Evolutionary conservation across 805 yeast genomes (phyloP).

Genomic region (Monosporozyma siamensis): DNA sequence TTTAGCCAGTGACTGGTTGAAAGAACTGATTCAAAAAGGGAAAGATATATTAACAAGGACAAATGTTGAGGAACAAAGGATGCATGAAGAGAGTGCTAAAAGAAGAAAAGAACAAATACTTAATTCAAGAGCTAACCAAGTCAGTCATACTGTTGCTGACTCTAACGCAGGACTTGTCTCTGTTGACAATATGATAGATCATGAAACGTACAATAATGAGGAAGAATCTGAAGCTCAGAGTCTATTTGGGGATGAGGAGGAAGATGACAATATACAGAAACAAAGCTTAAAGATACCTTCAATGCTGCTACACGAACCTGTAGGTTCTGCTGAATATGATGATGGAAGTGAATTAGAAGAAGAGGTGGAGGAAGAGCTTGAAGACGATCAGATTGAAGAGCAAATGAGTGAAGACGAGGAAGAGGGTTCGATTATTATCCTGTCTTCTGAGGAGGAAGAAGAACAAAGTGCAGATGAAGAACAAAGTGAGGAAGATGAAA

Average conservation of each 20-base stretch:
- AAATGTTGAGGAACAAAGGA: constrained; percentile 8
- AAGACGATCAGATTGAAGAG: neutral
- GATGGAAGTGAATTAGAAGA: neutral
- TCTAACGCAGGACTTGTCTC: neutral
- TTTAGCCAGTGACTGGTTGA: constrained; percentile 14
- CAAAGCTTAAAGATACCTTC: no score
- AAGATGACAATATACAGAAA: constrained; percentile 4
- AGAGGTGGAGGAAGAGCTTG: neutral
- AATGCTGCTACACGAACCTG: no score
- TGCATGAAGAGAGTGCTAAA: neutral
- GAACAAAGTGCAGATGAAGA: constrained; percentile 2
- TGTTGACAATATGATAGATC: neutral
- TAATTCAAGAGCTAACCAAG: no score
- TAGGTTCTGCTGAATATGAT: no score
- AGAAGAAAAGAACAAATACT: neutral
- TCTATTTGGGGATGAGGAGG: neutral
- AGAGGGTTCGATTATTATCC: constrained; percentile 5
- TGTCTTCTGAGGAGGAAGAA: constrained; percentile 7
- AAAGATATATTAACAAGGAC: constrained; percentile 13
- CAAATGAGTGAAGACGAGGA: constrained; percentile 1
- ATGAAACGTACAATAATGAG: neutral
- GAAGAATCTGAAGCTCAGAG: neutral
- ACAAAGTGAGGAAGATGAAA: neutral
- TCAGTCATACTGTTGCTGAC: no score
- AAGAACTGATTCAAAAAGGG: constrained; percentile 19